These are phyloP conservation scores for Isabelozyma rhagii DNA, from an alignment of 805 yeast genomes.

Conservation along the genomic window DNA sequence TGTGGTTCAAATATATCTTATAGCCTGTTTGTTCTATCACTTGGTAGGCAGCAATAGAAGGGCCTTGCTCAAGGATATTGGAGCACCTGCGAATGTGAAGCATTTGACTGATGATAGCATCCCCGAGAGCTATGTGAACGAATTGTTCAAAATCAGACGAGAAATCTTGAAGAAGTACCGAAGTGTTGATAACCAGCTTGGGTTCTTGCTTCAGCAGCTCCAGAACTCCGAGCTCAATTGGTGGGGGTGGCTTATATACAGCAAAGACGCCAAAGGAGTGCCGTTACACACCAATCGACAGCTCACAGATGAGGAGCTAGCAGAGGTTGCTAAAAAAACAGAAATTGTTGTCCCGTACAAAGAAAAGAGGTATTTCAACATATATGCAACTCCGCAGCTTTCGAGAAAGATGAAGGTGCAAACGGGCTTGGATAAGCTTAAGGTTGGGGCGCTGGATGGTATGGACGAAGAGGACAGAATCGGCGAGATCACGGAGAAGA, in stretches of 20 bases:
- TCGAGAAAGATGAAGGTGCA: conserved; percentile 35
- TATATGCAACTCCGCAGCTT: conserved; percentile 41
- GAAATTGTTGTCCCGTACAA: conserved; percentile 23
- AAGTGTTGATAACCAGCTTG: conserved; percentile 21
- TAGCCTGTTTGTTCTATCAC: conserved; percentile 28
- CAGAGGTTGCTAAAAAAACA: conserved; percentile 12
- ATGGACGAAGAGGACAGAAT: conserved; percentile 4
- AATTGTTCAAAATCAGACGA: conserved; percentile 21
- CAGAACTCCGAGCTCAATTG: conserved; percentile 27
- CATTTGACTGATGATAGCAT: conserved; percentile 34
- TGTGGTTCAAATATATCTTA: conserved; percentile 28
- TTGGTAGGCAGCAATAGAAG: conserved; percentile 18
- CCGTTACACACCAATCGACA: conserved; percentile 18
- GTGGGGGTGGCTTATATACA: conserved; percentile 41
- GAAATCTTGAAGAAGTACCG: conserved; percentile 21
- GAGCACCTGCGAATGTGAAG: conserved; percentile 27
- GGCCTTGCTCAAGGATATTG: conserved; percentile 15
- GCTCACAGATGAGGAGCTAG: conserved; percentile 19
- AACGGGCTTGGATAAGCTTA: conserved; percentile 27
- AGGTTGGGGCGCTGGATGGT: conserved; percentile 4
- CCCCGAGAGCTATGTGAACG: conserved; percentile 19
- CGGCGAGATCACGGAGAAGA: conserved; percentile 5
- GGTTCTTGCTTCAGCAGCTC: conserved; percentile 24
- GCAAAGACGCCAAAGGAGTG: conserved; percentile 30
- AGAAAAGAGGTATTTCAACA: conserved; percentile 36